These are phyloP conservation scores for Rickenella mellea DNA, from an alignment of 768 basidiomycete species.

Conservation along the genomic window DNA sequence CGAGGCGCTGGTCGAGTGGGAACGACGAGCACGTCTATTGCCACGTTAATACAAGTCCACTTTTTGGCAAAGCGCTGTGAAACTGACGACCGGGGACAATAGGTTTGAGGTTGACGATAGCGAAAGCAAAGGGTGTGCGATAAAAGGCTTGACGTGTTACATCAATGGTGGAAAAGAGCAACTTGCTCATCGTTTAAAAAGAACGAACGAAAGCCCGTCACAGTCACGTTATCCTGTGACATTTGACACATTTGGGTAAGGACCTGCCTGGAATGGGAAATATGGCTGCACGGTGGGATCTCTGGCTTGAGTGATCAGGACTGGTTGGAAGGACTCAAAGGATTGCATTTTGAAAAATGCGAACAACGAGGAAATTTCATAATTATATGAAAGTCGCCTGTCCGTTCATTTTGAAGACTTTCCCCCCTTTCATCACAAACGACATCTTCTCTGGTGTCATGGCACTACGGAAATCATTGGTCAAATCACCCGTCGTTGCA, in stretches of 20 bases:
- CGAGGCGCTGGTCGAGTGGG: slow-evolving; percentile 41
- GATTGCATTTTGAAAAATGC: too few relatives aligned
- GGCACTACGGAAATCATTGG: slow-evolving; percentile 31
- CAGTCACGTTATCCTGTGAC: too few relatives aligned
- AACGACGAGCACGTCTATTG: slow-evolving; percentile 45
- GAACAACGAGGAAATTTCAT: too few relatives aligned
- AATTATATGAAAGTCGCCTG: slow-evolving; percentile 3
- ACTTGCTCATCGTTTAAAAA: slow-evolving; percentile 1
- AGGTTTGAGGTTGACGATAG: slow-evolving; percentile 92
- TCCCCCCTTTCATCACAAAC: slow-evolving; percentile 54
- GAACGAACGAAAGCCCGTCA: too few relatives aligned
- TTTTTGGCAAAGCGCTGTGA: background rate
- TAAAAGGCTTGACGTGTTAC: slow-evolving; percentile 73
- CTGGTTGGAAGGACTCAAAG: too few relatives aligned
- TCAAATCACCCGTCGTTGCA: slow-evolving; percentile 26
- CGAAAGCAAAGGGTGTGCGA: slow-evolving; percentile 58
- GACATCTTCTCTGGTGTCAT: slow-evolving; percentile 35
- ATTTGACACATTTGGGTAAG: too few relatives aligned
- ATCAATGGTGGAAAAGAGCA: slow-evolving; percentile 69
- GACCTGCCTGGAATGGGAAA: too few relatives aligned
- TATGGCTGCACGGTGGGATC: too few relatives aligned
- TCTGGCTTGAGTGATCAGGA: too few relatives aligned
- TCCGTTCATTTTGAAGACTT: slow-evolving; percentile 33
- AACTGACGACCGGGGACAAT: slow-evolving; percentile 87
- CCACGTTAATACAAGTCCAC: background rate